These are phyloP conservation scores for Vitis hybrid DNA, from an alignment of 177 flowering plant species.

Conservation along the genomic window DNA sequence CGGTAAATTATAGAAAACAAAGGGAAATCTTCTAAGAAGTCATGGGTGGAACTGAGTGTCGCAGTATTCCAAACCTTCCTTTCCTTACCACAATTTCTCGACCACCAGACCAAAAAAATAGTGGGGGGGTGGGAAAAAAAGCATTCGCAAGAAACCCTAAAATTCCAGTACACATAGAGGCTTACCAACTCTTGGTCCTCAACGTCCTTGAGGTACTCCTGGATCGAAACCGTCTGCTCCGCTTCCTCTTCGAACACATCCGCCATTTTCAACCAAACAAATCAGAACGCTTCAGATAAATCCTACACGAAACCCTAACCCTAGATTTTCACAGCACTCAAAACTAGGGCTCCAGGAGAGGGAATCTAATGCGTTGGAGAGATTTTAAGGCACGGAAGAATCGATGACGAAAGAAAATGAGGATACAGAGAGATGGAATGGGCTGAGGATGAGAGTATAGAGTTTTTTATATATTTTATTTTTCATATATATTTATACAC, in stretches of 20 bases:
- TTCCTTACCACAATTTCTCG: too few species aligned
- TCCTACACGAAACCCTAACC: constrained; percentile 5
- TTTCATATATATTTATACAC: background rate
- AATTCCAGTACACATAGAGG: background rate
- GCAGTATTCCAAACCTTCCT: too few species aligned
- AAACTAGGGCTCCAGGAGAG: background rate
- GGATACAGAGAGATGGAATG: background rate
- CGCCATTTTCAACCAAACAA: constrained; percentile 43
- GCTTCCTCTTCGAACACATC: constrained; percentile 65
- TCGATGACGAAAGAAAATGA: background rate
- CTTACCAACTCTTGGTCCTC: constrained; percentile 84
- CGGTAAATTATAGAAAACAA: too few species aligned
- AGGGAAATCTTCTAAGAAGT: too few species aligned
- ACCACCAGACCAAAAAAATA: background rate
- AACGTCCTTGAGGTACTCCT: constrained; percentile 70
- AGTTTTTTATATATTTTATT: background rate
- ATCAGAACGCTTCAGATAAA: background rate
- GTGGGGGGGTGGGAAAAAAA: background rate
- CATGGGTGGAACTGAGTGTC: too few species aligned
- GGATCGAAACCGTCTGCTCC: constrained; percentile 68
- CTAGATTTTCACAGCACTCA: constrained; percentile 2
- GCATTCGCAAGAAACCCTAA: background rate
- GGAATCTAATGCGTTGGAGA: background rate
- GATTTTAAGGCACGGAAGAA: background rate
- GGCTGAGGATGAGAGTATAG: background rate